Conservation (phyloP, 1,284 basidiomycete genomes). For the Hemileia vastatrix region DNA sequence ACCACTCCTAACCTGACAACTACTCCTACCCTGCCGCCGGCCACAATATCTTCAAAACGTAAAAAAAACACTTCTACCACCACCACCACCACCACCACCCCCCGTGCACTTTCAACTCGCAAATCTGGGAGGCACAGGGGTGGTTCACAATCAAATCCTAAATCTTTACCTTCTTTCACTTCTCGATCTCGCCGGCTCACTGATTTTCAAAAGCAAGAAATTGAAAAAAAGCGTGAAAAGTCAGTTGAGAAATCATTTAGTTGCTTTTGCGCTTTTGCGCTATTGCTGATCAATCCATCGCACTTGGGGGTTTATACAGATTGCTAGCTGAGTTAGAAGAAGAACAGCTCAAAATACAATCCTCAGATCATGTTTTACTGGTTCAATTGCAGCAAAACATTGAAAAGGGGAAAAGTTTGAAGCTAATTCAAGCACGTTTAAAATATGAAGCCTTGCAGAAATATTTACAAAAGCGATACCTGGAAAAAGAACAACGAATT, state of each 20-base stretch:
- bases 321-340: slow-evolving; percentile 12
- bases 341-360: slow-evolving; percentile 8
- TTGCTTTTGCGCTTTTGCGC: background rate
- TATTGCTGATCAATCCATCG: background rate
- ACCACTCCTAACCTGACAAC: no score
- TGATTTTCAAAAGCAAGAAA: slow-evolving; percentile 5
- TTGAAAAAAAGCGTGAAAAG: slow-evolving; percentile 13
- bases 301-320: background rate
- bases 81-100: no score
- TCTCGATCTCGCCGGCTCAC: no score
- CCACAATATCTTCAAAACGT: no score
- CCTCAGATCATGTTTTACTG: slow-evolving; percentile 6
- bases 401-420: background rate
- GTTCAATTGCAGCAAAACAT: slow-evolving; percentile 11
- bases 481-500: slow-evolving; percentile 10
- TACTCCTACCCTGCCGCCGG: no score
- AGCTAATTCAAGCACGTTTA: slow-evolving; percentile 3
- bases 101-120: no score
- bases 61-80: no score
- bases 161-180: no score
- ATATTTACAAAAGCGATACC: background rate
- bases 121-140: no score
- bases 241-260: no score
- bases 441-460: slow-evolving; percentile 5
- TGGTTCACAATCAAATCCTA: no score